Base-by-base conservation (phyloP, 2,329 filamentous ascomycete genomes). In the Hypoxylon sp. region DNA sequence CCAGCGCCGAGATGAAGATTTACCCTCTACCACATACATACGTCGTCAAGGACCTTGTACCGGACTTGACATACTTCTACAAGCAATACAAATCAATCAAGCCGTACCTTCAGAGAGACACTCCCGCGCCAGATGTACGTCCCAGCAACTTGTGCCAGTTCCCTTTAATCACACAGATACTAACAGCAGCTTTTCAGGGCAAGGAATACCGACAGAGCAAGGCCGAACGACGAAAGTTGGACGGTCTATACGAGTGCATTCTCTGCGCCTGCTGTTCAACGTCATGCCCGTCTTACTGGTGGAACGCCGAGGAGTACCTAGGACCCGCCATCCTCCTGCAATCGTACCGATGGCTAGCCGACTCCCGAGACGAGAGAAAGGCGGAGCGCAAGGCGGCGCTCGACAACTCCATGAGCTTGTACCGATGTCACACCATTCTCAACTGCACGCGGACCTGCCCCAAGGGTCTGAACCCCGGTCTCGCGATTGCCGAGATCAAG, bases 61-160 rank as follows among this genome's bases (percentile, higher is more conserved):
- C 94, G 52, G 94, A 99, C 72, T 80, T 99, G 78, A 99, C 94
- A 58, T 89, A 94, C 70, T 97, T 99, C 80, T 99, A 99, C 86
- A 97, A 97, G 84, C 94, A 99, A 82, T 99, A 99, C 85, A 96
- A 97, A 78, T 97, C 92, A 11, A 97, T 99, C 78, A 96, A 97
- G 86, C 94, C 94, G 31, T 99, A 96, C 74, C 86, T 99, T 44
- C 94, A 97, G 80, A 86, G 91, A 69, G 88, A 92, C 60, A 94
- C 90, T 19, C 88, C 90, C 46, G 78, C 90, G 31, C 84, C 86
- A 63, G 90, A 97, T 71, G 90, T 95, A 82, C 72, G 88, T 80
- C 16, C 29, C 27, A 17, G 25, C 16, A 16, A 63, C 35, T 38
- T 16, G 12, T 12, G 21, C 20, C 41, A 0, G 7, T 3, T 12